Evolutionary conservation across 2,329 filamentous ascomycete genomes (phyloP).

Genomic region (Stachybotrys echinatus): DNA sequence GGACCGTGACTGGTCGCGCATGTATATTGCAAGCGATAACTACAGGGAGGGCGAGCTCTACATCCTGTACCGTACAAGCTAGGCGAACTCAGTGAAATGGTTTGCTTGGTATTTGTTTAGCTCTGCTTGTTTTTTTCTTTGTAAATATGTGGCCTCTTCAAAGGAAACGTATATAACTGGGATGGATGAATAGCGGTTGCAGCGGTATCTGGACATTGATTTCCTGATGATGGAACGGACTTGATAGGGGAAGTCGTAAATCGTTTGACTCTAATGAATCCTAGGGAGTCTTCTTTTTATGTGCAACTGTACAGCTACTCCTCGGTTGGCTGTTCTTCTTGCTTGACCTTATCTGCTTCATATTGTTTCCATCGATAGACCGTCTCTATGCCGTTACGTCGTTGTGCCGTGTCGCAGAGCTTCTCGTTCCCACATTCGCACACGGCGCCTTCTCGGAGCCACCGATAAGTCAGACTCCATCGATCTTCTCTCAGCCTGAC

Average conservation of each 20-base stretch:
- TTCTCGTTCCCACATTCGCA: constrained; percentile 46
- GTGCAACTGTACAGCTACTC: no score
- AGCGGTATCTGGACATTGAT: no score
- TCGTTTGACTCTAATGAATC: no score
- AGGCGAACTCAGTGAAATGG: neutral
- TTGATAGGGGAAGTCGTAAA: no score
- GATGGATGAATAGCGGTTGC: no score
- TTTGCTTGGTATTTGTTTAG: no score
- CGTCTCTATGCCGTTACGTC: constrained; percentile 36
- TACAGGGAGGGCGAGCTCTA: constrained; percentile 15
- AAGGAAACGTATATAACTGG: no score
- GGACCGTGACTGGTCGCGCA: constrained; percentile 12
- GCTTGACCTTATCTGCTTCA: constrained; percentile 14
- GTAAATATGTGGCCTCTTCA: neutral
- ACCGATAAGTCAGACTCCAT: constrained; percentile 53
- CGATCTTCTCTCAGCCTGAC: constrained; percentile 36
- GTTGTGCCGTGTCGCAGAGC: constrained; percentile 47
- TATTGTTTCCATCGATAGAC: constrained; percentile 44
- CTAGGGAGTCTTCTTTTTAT: no score
- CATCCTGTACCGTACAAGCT: constrained; percentile 3
- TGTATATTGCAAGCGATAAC: constrained; percentile 19
- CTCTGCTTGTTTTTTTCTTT: neutral
- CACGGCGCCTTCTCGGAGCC: constrained; percentile 37
- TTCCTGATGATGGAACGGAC: no score
- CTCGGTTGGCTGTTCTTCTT: no score